A percentile compares a stretch with the other conserved stretches of the same genome.
phyloP scores from a whole-genome alignment of 2,329 filamentous ascomycete genomes.

The Penicillium sp. region DNA sequence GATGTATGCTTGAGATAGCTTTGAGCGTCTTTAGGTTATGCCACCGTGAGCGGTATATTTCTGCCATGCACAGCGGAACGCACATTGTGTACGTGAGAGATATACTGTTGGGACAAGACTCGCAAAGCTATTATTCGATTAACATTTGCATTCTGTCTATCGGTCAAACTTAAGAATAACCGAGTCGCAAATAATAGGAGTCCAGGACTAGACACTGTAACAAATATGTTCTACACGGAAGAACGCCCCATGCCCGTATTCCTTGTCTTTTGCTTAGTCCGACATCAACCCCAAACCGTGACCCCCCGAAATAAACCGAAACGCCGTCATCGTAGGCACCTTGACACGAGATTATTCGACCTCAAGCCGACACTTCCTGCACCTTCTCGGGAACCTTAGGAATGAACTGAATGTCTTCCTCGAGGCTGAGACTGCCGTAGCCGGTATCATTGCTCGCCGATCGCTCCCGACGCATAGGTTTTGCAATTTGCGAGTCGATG shows the following conservation, averaged over 20 bases:
- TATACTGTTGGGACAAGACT: too few species aligned
- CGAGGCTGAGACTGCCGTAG: constrained; percentile 33
- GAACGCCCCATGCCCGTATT: constrained; percentile 5
- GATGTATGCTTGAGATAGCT: too few species aligned
- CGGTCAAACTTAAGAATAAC: neutral
- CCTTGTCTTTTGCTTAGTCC: constrained; percentile 2
- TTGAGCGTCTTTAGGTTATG: too few species aligned
- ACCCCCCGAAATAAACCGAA: neutral
- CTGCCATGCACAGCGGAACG: too few species aligned
- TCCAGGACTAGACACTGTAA: neutral
- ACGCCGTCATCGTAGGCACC: constrained; percentile 11
- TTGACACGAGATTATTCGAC: neutral
- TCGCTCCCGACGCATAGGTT: constrained; percentile 25
- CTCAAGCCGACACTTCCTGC: constrained; percentile 9
- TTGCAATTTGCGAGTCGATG: constrained; percentile 2
- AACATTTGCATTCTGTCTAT: neutral
- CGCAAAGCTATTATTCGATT: neutral
- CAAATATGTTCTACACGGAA: neutral
- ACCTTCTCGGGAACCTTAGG: constrained; percentile 7
- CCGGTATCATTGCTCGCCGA: constrained; percentile 39
- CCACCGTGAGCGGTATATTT: too few species aligned
- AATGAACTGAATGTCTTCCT: constrained; percentile 15
- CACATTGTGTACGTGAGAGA: too few species aligned
- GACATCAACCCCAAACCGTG: constrained; percentile 1
- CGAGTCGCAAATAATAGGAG: neutral